These are phyloP conservation scores for Elsinoe arachidis DNA, from an alignment of 2,329 filamentous ascomycete genomes.

Conservation along the genomic window DNA sequence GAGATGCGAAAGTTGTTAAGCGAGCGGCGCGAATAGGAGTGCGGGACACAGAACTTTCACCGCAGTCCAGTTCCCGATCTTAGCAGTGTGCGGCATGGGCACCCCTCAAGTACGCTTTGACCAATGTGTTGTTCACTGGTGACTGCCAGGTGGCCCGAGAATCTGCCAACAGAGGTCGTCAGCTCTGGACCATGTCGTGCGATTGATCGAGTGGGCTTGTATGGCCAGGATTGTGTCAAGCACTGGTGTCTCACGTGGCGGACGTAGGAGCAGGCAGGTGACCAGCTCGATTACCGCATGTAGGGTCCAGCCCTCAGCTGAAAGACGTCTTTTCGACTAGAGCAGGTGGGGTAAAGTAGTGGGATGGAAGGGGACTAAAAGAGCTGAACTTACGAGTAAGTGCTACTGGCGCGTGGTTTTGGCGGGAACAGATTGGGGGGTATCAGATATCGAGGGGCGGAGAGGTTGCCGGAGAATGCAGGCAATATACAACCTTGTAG, in stretches of 20 bases:
- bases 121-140: neutral
- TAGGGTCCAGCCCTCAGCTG: neutral
- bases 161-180: neutral
- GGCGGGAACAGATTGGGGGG: neutral
- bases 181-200: neutral
- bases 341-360: neutral
- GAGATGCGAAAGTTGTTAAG: neutral
- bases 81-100: neutral
- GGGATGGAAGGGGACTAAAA: neutral
- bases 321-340: neutral
- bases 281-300: constrained; percentile 2
- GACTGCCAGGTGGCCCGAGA: neutral
- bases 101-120: neutral
- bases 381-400: constrained; percentile 2
- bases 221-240: neutral
- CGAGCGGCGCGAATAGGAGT: neutral
- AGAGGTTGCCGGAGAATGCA: constrained; percentile 8
- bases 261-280: neutral
- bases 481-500: constrained; percentile 1
- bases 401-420: neutral
- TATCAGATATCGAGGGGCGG: constrained; percentile 8
- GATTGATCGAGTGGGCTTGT: neutral
- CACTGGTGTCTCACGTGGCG: neutral
- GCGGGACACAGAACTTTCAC: neutral
- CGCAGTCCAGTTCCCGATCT: constrained; percentile 2